Evolutionary conservation across 768 basidiomycete species (phyloP), one percentile per base, ranked within the genome.

Genomic region (Rhodotorula diobovata): DNA sequence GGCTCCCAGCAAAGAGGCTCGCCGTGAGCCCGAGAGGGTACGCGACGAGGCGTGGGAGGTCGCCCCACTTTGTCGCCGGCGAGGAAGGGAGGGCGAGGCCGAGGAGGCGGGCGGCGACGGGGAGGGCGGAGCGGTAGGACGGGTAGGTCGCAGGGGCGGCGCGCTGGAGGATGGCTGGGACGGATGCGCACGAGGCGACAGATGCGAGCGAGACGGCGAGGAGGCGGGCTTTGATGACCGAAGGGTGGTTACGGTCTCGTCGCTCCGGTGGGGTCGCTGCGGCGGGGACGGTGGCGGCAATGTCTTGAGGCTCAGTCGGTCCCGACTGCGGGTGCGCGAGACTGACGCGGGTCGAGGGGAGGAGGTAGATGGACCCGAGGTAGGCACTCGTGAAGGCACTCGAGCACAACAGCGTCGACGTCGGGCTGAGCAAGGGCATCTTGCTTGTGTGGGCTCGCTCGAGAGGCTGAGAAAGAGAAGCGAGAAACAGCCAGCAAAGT

Each of bases 311-410:
- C 21, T 66, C 72, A n/a, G 61, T 66, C 70, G 79, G 56, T 69
- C 78, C 68, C 72, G 76, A 39, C 65, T 67, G 73, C 66, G 78
- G 76, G 58, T 81, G 74, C 28, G 66, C 55, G 20, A 61, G 21
- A 43, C 53, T 43, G 41, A 88, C 82, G 54, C 89, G 84, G 20
- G 87, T 83, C 72, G 85, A 82, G 78, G 87, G 89, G 43, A 84
- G 87, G 67, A 91, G 76, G 81, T 95, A 95, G 50, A 95, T 83
- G 12, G 89, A 89, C 21, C 89, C 90, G 62, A 96, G 91, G 76
- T 94, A 96, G 63, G 84, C 84, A 32, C 81, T 69, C 4, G 86
- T 86, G 76, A 92, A 86, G 60, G 84, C 77, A 11, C 85, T 79
- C 4, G 89, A 86, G 28, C 89, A 80, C 4, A 83, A 57, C 30